These are phyloP conservation scores for Helianthus tuberosus DNA, from an alignment of 129 eudicot genomes.

Conservation along the genomic window DNA sequence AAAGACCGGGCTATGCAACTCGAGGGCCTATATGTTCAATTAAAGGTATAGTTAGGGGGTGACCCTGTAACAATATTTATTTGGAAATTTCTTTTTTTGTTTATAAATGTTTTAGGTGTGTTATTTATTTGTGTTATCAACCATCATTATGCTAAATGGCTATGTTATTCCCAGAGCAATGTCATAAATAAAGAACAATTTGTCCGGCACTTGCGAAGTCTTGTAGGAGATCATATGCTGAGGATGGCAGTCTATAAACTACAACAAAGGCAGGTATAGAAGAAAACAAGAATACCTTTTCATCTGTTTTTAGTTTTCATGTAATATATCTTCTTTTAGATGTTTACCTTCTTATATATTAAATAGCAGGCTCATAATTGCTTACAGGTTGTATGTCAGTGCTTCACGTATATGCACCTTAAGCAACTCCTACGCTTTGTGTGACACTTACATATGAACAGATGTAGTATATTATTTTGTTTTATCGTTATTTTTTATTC, in stretches of 20 bases:
- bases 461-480: constrained; percentile 1
- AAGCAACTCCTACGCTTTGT: too few relatives aligned
- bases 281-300: background rate
- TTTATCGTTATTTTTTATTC: background rate
- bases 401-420: too few relatives aligned
- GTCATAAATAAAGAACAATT: constrained; percentile 77
- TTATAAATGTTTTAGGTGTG: background rate
- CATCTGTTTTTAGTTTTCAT: background rate
- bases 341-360: too few relatives aligned
- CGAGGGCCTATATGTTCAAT: constrained; percentile 53
- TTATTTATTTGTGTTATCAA: background rate
- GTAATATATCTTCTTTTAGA: too few relatives aligned
- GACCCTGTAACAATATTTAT: background rate
- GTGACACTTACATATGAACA: background rate
- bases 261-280: constrained; percentile 75
- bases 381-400: too few relatives aligned
- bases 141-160: background rate
- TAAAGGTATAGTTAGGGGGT: constrained; percentile 44
- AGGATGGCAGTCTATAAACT: constrained; percentile 82
- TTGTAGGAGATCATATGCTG: constrained; percentile 94
- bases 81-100: background rate
- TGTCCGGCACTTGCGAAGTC: constrained; percentile 70
- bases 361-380: too few relatives aligned
- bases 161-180: constrained; percentile 57
- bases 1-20: constrained; percentile 86